Base-by-base conservation (phyloP, 2,329 filamentous ascomycete species). In the Thelonectria olida region DNA sequence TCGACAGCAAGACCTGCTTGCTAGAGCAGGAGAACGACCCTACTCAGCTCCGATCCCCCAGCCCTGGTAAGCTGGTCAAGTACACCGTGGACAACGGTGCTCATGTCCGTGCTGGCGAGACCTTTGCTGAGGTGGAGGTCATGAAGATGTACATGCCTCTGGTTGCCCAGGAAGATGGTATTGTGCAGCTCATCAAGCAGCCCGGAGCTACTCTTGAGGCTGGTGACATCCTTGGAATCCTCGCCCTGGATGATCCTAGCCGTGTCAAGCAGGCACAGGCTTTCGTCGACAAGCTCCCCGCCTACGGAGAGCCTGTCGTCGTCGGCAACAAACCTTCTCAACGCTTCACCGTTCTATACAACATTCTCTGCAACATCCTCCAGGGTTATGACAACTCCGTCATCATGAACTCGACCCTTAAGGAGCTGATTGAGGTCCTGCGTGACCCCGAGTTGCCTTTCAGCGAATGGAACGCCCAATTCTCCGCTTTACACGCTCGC, bases 81-180 rank as follows among this genome's bases (percentile, higher is more conserved):
- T 99, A 96, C 80, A 92, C 93, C 1, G 92, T 99, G 2, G 96
- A 97, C 78, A 98, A 97, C 73, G 96, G 96, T 63, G 87, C 93
- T 70, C 96, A 99, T 77, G 89, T 99, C 79, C 90, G 88, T 78
- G 93, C 96, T 71, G 95, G 95, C 58, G 92, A 98, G 79, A 85
- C 95, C 31, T 99, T 93, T 74, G 96, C 96, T 57, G 96, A 99
- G 79, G 95, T 99, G 39, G 96, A 99, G 81, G 96, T 99, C 80
- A 99, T 99, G 96, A 99, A 99, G 87, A 99, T 99, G 96, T 98
- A 98, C 86, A 99, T 99, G 96, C 96, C 96, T 73, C 85, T 99
- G 56, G 87, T 99, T 63, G 92, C 96, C 3, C 91, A 94, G 75
- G 96, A 99, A 78, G 96, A 97, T 72, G 96, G 96, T 83, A 87